These are phyloP conservation scores for Olyra latifolia DNA, from an alignment of 176 grass and related monocot species.

Conservation along the genomic window DNA sequence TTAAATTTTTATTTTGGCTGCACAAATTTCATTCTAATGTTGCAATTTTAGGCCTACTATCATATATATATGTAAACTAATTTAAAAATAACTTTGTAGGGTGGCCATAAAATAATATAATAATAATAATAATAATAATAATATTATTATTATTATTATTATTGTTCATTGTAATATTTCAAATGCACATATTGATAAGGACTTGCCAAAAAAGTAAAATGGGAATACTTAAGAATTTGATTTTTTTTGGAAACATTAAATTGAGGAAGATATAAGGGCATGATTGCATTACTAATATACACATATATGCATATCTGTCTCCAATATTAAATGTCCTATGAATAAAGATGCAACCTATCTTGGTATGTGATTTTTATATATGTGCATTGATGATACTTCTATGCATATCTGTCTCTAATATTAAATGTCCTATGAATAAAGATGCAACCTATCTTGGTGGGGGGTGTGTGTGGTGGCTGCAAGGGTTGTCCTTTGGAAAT, in stretches of 20 bases:
- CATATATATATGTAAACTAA: neutral
- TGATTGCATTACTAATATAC: neutral
- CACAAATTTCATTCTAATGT: neutral
- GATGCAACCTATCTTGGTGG: neutral
- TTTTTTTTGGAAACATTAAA: neutral
- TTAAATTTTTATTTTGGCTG: neutral
- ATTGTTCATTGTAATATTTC: neutral
- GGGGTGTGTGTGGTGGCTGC: too few species aligned
- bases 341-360: constrained; percentile 15
- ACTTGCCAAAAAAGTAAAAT: neutral
- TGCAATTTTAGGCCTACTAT: neutral
- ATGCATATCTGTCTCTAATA: constrained; percentile 10
- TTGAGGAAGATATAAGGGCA: neutral
- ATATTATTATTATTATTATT: too few species aligned
- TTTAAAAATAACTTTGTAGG: neutral
- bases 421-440: constrained; percentile 24
- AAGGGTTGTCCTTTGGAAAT: neutral
- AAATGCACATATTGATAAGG: neutral
- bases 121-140: too few species aligned
- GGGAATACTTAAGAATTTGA: neutral
- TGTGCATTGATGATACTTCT: constrained; percentile 7
- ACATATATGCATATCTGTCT: neutral
- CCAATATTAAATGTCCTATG: constrained; percentile 14
- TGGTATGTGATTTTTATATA: neutral
- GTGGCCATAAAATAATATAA: neutral